Evolutionary conservation across 345 rosid genomes (phyloP).

Genomic region (Camelina neglecta): DNA sequence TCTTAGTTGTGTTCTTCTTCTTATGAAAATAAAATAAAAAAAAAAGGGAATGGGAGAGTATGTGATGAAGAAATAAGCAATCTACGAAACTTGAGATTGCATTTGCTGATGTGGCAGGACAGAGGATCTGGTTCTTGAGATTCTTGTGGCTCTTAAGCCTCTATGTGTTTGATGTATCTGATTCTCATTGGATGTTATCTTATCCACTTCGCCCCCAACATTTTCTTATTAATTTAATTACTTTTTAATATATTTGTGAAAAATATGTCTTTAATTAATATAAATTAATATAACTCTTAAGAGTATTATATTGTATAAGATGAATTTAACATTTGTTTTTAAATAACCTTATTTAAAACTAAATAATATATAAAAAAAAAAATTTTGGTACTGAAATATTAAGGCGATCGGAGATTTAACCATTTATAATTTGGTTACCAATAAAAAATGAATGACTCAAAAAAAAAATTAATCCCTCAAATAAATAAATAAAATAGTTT

Average conservation of each 20-base stretch:
- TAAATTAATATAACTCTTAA: no score
- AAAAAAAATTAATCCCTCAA: no score
- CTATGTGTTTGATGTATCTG: constrained; percentile 16
- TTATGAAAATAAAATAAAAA: constrained; percentile 3
- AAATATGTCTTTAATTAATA: background rate
- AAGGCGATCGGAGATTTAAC: no score
- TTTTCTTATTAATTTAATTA: background rate
- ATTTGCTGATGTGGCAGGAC: constrained; percentile 40
- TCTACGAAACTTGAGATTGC: constrained; percentile 37
- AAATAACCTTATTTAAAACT: no score
- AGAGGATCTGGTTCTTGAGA: constrained; percentile 35
- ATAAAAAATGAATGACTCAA: no score
- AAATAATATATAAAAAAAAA: no score
- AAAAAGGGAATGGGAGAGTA: background rate
- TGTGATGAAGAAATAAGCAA: constrained; percentile 40
- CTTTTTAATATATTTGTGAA: background rate
- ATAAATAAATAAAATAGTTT: no score
- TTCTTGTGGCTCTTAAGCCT: constrained; percentile 29
- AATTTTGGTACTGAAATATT: no score
- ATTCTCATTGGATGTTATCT: constrained; percentile 47
- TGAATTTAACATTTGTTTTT: no score
- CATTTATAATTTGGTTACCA: no score
- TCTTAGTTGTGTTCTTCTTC: background rate
- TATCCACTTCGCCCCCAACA: constrained; percentile 29
- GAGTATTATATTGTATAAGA: no score